A percentile compares a stretch with the other conserved stretches of the same genome.
Evolutionary conservation across 208 protist genomes (phyloP).

Genomic region (Trypanosoma lewisi): DNA sequence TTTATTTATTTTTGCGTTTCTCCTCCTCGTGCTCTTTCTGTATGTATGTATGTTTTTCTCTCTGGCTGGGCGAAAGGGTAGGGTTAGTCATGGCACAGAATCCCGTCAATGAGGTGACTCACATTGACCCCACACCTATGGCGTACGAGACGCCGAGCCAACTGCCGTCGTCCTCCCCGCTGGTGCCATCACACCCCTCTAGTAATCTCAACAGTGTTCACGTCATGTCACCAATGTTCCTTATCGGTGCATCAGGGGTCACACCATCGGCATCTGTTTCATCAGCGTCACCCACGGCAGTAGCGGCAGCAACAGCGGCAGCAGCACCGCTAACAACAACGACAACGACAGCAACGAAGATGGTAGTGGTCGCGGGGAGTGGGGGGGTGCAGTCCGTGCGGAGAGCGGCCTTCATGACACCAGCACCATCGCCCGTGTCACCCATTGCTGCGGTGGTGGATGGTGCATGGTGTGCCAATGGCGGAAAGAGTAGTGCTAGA

Average conservation of each 20-base stretch:
- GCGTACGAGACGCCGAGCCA: conserved; percentile 13
- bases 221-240: not conserved
- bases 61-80: not conserved
- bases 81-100: not conserved
- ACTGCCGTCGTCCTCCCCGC: not conserved
- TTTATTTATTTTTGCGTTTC: conserved; percentile 12
- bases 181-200: not conserved
- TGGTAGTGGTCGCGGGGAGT: not conserved
- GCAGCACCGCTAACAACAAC: not conserved
- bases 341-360: not conserved
- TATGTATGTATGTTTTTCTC: not conserved
- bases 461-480: not conserved
- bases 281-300: no score
- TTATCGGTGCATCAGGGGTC: not conserved
- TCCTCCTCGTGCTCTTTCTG: conserved; percentile 3
- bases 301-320: no score
- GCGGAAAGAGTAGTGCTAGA: not conserved
- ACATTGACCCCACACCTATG: not conserved
- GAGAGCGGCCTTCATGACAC: not conserved
- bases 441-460: not conserved
- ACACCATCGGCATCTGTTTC: no score
- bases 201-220: not conserved
- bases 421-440: not conserved
- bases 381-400: not conserved
- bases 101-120: not conserved